Evolutionary conservation across 495 filamentous ascomycete species (phyloP), one percentile per base, ranked within the genome.

Genomic region (Penicillium coprophilum): DNA sequence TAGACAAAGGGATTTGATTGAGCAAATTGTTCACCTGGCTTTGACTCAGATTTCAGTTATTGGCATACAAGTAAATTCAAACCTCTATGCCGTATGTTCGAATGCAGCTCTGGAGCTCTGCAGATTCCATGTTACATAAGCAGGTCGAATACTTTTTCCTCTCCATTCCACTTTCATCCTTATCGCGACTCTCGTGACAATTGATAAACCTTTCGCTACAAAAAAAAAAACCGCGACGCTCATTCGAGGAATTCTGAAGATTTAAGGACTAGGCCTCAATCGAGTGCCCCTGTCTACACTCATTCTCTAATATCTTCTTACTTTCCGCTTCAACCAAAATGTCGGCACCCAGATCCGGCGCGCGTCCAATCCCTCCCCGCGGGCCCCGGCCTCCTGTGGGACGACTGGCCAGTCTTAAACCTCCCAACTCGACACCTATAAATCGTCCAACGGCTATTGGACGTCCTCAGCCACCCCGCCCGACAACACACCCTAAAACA

Each of bases 331-430:
- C 36, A 24, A 7, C 27, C 48, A 61, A 48, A 56, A 77, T 72
- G 69, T 71, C 71, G 46, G 58, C 59, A 2, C 56, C 67, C 20
- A 70, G 59, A 44, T 64, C 63, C 24, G 67, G 67, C 30, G 63
- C 71, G 62, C 72, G 75, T 24, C 67, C 70, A 9, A 65, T 75
- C 27, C 60, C 67, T 46, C 62, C 70, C n/a, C 62, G 66, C 21
- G 63, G 63, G 23, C 69, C 74, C 11, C 64, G 67, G 44, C 62
- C 69, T 50, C 73, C 73, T 19, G 63, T 75, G 46, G 72, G 72
- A 40, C 72, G 76, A 30, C 57, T 79, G 39, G 74, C 75, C 45
- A 77, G 71, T 62, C 59, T 73, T 7, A 77, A 74, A 45, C 48
- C 72, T 9, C 58, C 71, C 11, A 65, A 52, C 50, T 56, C 71